phyloP scores from a whole-genome alignment of 2,329 filamentous ascomycete species.

The Calycina marina region DNA sequence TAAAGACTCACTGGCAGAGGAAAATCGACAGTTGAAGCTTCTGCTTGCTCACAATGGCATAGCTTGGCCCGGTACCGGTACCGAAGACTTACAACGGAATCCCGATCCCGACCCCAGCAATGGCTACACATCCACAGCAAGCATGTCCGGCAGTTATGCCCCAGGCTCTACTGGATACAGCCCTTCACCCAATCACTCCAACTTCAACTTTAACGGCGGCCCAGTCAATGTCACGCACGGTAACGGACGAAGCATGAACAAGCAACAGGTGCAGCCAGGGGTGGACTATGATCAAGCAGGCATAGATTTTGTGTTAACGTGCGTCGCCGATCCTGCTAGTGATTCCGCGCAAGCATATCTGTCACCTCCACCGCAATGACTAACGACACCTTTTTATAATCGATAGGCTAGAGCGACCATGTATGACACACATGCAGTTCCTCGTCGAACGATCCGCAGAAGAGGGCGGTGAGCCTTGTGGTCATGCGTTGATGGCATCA shows the following conservation, averaged over 20 bases:
- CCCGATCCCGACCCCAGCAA: no score
- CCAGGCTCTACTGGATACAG: constrained; percentile 26
- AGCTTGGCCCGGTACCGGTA: constrained; percentile 21
- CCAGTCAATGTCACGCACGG: constrained; percentile 2
- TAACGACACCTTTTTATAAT: constrained; percentile 25
- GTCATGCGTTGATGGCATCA: constrained; percentile 86
- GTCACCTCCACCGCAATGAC: constrained; percentile 46
- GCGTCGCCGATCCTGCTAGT: constrained; percentile 38
- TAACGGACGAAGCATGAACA: constrained; percentile 13
- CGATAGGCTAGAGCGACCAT: constrained; percentile 73
- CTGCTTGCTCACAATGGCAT: constrained; percentile 40
- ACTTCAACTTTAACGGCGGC: constrained; percentile 10
- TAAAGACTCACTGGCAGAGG: constrained; percentile 59
- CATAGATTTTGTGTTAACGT: constrained; percentile 84
- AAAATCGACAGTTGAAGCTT: constrained; percentile 61
- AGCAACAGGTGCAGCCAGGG: constrained; percentile 22
- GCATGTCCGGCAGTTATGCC: constrained; percentile 48
- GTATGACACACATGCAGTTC: constrained; percentile 81
- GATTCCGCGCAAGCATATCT: constrained; percentile 46
- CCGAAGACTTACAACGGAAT: constrained; percentile 25
- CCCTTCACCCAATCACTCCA: constrained; percentile 14
- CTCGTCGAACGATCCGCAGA: constrained; percentile 47
- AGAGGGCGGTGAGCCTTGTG: constrained; percentile 56
- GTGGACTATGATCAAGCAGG: constrained; percentile 70
- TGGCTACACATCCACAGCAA: constrained; percentile 37